A percentile compares a stretch with the other conserved stretches of the same genome.
Evolutionary conservation across 805 yeast species (phyloP).

Genomic region (Sporopachydermia quercuum): DNA sequence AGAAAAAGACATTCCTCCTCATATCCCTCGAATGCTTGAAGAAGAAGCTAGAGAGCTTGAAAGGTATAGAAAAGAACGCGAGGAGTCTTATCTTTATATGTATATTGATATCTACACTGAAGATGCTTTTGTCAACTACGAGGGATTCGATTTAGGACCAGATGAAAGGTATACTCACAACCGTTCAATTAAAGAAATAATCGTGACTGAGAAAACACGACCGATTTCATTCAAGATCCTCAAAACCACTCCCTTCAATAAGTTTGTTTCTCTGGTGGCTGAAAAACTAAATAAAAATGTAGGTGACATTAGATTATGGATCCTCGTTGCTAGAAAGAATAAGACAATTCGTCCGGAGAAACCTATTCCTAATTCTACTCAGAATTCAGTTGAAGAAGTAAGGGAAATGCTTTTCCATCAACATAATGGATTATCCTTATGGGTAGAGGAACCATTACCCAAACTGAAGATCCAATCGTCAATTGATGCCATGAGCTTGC

Average conservation of each 20-base stretch:
- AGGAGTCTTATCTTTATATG: conserved; percentile 55
- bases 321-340: conserved; percentile 52
- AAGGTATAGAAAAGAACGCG: conserved; percentile 38
- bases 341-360: conserved; percentile 51
- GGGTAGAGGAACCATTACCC: conserved; percentile 41
- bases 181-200: conserved; percentile 4
- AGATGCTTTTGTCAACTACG: conserved; percentile 38
- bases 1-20: conserved; percentile 46
- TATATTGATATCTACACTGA: conserved; percentile 42
- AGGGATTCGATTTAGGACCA: conserved; percentile 67
- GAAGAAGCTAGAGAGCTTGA: conserved; percentile 46
- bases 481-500: conserved; percentile 1
- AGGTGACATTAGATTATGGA: conserved; percentile 40
- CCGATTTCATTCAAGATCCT: conserved; percentile 37
- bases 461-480: conserved; percentile 6
- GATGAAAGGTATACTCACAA: conserved; percentile 18
- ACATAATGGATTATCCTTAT: conserved; percentile 39
- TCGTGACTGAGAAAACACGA: conserved; percentile 24
- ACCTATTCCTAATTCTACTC: conserved; percentile 18
- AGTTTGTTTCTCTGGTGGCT: conserved; percentile 35
- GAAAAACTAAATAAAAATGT: conserved; percentile 22
- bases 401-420: conserved; percentile 31
- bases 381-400: conserved; percentile 29
- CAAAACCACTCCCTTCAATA: conserved; percentile 38
- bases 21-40: conserved; percentile 51